phyloP scores from a whole-genome alignment of 139 green algal species.

The Tetradesmus lagerheimii region DNA sequence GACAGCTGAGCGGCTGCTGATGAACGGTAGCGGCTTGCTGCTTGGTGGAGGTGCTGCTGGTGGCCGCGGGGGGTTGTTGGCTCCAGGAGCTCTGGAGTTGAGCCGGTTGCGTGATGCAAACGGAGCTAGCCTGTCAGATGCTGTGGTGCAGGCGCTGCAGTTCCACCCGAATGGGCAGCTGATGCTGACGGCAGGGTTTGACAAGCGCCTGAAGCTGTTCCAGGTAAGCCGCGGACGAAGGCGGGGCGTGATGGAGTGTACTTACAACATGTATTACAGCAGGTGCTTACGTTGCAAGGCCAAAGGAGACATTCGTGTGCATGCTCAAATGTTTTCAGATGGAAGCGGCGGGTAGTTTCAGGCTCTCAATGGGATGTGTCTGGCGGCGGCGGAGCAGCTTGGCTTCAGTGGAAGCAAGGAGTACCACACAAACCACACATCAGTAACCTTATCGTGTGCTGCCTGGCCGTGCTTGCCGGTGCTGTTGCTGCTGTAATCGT shows the following conservation, averaged over 20 bases:
- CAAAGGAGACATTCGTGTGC: background rate
- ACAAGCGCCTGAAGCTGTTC: slow-evolving; percentile 93
- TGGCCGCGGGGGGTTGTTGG: slow-evolving; percentile 22
- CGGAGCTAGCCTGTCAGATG: slow-evolving; percentile 62
- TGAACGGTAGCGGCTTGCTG: slow-evolving; percentile 55
- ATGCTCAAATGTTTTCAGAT: background rate
- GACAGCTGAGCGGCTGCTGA: slow-evolving; percentile 46
- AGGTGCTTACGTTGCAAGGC: too few relatives aligned
- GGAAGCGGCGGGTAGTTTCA: too few relatives aligned
- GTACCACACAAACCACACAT: too few relatives aligned
- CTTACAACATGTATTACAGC: too few relatives aligned
- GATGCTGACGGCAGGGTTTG: slow-evolving; percentile 90
- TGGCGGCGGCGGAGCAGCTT: too few relatives aligned
- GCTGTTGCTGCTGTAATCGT: background rate
- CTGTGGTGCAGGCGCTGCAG: slow-evolving; percentile 78
- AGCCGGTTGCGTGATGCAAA: slow-evolving; percentile 87
- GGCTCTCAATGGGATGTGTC: too few relatives aligned
- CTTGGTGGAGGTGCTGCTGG: slow-evolving; percentile 16
- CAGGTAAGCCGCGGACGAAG: slow-evolving; percentile 57
- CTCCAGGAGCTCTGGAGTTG: slow-evolving; percentile 66
- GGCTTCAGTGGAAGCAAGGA: too few relatives aligned
- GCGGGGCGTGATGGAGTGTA: background rate
- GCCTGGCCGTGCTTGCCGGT: background rate
- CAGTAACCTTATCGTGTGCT: too few relatives aligned
- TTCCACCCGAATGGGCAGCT: slow-evolving; percentile 91